Conservation (phyloP, 352 stramenopile genomes). For the Blastocystis sp. region DNA sequence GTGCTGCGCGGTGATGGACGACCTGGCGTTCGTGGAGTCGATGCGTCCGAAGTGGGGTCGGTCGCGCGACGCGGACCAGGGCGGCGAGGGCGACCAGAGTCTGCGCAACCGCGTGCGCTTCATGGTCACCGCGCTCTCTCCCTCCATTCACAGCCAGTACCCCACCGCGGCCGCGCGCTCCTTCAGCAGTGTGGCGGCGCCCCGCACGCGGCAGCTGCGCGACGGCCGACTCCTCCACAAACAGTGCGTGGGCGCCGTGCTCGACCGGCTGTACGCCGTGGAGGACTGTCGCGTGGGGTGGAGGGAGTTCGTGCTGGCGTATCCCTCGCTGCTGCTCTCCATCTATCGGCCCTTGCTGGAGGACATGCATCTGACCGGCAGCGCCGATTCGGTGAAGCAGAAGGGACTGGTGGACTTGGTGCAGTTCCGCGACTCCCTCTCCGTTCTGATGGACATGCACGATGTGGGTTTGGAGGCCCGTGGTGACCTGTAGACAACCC, state of each 20-base stretch:
- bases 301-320: not conserved
- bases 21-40: not conserved
- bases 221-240: not conserved
- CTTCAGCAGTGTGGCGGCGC: not conserved
- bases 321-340: not conserved
- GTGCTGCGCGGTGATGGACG: slow-evolving; percentile 16
- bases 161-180: not conserved
- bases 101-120: not conserved
- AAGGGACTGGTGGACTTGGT: not conserved
- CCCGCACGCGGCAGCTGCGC: not conserved
- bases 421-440: not conserved
- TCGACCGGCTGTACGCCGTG: not conserved
- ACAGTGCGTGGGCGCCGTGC: not conserved
- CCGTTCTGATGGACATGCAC: not conserved
- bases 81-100: not conserved
- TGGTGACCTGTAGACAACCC: slow-evolving; percentile 1
- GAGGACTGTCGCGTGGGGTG: not conserved
- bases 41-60: not conserved
- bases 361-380: not conserved
- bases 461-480: not conserved
- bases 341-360: not conserved
- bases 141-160: not conserved
- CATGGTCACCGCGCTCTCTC: not conserved
- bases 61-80: not conserved
- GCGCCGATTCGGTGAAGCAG: not conserved